A percentile compares a stretch with the other conserved stretches of the same genome.
Evolutionary conservation across 2,329 filamentous ascomycete genomes (phyloP).

Genomic region (Dissoconium aciculare): DNA sequence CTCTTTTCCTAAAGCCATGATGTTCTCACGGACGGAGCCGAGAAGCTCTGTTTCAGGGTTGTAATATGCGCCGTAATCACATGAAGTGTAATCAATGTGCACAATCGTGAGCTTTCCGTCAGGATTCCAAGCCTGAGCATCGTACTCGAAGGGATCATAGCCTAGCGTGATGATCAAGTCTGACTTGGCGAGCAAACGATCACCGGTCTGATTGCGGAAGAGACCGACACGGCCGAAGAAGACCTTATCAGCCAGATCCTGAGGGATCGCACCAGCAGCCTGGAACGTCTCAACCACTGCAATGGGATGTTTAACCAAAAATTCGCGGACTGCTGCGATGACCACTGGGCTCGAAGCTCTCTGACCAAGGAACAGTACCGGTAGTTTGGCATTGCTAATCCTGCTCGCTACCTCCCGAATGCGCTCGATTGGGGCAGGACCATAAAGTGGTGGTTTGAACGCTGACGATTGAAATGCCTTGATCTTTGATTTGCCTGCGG

Average conservation of each 20-base stretch:
- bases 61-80: slow-evolving; percentile 30
- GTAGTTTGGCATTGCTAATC: slow-evolving; percentile 23
- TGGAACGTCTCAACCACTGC: slow-evolving; percentile 39
- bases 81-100: slow-evolving; percentile 31
- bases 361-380: slow-evolving; percentile 34
- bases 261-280: slow-evolving; percentile 33
- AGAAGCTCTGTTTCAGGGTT: slow-evolving; percentile 30
- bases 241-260: slow-evolving; percentile 28
- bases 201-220: slow-evolving; percentile 36
- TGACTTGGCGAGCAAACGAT: slow-evolving; percentile 30
- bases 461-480: slow-evolving; percentile 27
- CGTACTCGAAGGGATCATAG: slow-evolving; percentile 36
- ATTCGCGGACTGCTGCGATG: slow-evolving; percentile 28
- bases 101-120: slow-evolving; percentile 26
- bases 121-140: slow-evolving; percentile 33
- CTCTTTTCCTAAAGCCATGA: slow-evolving; percentile 24
- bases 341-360: slow-evolving; percentile 29
- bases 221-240: slow-evolving; percentile 36
- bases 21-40: slow-evolving; percentile 29
- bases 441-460: slow-evolving; percentile 29
- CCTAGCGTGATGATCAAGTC: slow-evolving; percentile 34
- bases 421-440: slow-evolving; percentile 23
- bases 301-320: slow-evolving; percentile 29
- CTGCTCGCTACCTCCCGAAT: slow-evolving; percentile 24
- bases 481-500: slow-evolving; percentile 26